Percentiles rank a stretch among this genome's conserved stretches.
phyloP scores from a whole-genome alignment of 257 asterid genomes.

The Avicennia marina region DNA sequence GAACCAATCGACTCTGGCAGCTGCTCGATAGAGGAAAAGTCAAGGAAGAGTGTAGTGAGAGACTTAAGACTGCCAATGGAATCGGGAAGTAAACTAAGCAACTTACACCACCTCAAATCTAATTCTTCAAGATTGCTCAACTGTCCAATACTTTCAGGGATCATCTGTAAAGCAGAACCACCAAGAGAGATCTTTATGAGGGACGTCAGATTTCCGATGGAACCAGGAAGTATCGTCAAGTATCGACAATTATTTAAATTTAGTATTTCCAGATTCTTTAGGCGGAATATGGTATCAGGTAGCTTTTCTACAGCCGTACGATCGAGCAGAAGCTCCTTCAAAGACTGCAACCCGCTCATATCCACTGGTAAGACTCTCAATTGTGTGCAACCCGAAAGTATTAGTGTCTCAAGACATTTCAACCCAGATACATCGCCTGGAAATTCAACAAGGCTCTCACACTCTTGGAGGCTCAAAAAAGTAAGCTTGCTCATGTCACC shows the following conservation, averaged over 20 bases:
- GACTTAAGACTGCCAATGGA: conserved; percentile 23
- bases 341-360: conserved; percentile 19
- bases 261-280: conserved; percentile 22
- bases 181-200: conserved; percentile 23
- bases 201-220: conserved; percentile 26
- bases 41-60: conserved; percentile 21
- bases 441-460: conserved; percentile 13
- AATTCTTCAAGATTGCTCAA: conserved; percentile 24
- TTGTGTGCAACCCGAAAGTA: conserved; percentile 17
- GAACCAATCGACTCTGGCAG: conserved; percentile 29
- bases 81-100: conserved; percentile 20
- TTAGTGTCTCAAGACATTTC: conserved; percentile 8
- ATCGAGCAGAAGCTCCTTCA: conserved; percentile 25
- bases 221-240: conserved; percentile 19
- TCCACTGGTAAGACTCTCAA: conserved; percentile 18
- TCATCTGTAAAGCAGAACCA: conserved; percentile 19
- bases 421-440: conserved; percentile 21
- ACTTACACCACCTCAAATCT: conserved; percentile 17
- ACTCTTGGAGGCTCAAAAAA: conserved; percentile 11
- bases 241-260: conserved; percentile 11
- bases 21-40: conserved; percentile 9
- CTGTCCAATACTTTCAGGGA: conserved; percentile 23
- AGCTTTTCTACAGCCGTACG: conserved; percentile 17
- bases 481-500: conserved; percentile 18
- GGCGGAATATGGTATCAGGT: conserved; percentile 15